Conservation (phyloP, 257 asterid genomes). For the Ballota nigra region DNA sequence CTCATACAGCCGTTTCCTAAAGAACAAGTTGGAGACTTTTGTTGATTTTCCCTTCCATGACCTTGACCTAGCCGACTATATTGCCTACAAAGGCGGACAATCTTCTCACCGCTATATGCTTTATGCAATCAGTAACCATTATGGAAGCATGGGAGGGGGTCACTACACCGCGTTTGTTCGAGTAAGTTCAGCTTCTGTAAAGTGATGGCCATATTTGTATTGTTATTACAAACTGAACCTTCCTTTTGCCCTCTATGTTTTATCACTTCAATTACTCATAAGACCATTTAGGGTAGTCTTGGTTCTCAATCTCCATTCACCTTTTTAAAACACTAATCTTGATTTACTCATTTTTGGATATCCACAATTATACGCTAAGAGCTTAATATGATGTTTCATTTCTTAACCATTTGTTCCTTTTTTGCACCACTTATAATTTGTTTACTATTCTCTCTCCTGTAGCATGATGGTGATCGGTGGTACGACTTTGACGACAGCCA, state of each 20-base stretch:
- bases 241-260: not conserved
- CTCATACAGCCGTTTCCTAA: constrained; percentile 65
- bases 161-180: constrained; percentile 86
- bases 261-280: not conserved
- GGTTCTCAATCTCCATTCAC: too few species aligned
- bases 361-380: not conserved
- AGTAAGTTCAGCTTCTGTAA: constrained; percentile 49
- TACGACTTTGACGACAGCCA: constrained; percentile 88
- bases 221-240: not conserved
- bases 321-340: not conserved
- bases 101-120: constrained; percentile 64
- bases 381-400: not conserved
- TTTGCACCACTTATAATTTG: not conserved
- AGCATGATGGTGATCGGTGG: constrained; percentile 88
- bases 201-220: not conserved
- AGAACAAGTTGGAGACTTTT: constrained; percentile 81
- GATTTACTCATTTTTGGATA: not conserved
- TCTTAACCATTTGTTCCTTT: not conserved
- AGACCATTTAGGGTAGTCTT: too few species aligned
- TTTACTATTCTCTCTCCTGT: constrained; percentile 23
- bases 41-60: constrained; percentile 82
- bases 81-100: constrained; percentile 53
- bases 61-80: constrained; percentile 66
- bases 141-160: constrained; percentile 94
- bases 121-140: constrained; percentile 87